Evolutionary conservation across 805 yeast genomes (phyloP), one percentile per base, ranked within the genome.

Genomic region (Candida glaebosa): DNA sequence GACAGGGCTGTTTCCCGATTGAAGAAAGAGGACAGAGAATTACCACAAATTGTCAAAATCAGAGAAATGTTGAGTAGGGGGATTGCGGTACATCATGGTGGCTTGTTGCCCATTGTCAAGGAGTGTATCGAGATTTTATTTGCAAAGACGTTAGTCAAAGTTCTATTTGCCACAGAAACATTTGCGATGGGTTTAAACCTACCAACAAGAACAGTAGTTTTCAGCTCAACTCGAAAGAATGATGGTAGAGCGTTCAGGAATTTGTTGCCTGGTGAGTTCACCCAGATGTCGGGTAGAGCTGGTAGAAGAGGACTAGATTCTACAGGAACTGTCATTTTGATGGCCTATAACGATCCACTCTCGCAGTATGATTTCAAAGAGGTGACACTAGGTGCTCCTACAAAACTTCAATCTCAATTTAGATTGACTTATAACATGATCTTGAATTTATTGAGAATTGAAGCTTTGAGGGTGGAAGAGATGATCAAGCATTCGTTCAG

Each of bases 231-330:
- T 38, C 70, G 91, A 50, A 93, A 93, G 57, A 96, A 91, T 60
- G 99, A 93, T 58, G 98, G 98, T 35, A 75, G 81, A 22, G 77
- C 78, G 0, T 81, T 87, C 63, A 76, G 99, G 62, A 78, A 84
- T 55, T 71, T 93, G 45, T 73, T 84, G 7, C 96, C 99, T 0
- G 99, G 99, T 41, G 99, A 93, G 60, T 93, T 91, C 59, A 93
- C 98, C 0, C 99, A 91, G 65, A 93, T 93, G 99, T 90, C 97
- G 0, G 99, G 99, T 34, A 78, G 99, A 63, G 99, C 99, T 0
- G 99, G 99, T 45, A 81, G 99, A 67, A 81, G 99, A 71, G 99
- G 99, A 26, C 67, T 93, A 49, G 99, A 93, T 68, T 68, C 81
- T 16, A 87, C 86, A 0, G 99, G 99, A 57, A 91, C 97, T 0